Evolutionary conservation across 2,329 filamentous ascomycete species (phyloP), one percentile per base, ranked within the genome.

Genomic region (Alternaria conjuncta): DNA sequence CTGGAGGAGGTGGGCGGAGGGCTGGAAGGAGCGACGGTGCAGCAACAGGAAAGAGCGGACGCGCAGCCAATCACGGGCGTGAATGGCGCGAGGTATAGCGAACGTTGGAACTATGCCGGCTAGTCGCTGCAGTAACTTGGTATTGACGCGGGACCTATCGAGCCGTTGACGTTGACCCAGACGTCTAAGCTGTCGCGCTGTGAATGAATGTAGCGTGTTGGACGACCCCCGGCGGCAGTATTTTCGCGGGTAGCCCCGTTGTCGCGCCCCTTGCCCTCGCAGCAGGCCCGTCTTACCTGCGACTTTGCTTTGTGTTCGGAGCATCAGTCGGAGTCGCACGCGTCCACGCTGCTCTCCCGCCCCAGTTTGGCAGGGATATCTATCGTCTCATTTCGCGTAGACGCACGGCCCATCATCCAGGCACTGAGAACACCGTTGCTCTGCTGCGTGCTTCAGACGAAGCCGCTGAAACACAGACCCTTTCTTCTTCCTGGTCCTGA

Each of bases 31-130:
- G 60, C 64, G 54, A 61, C 30, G 13, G 28, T 36, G 28, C 49
- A 23, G 28, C 49, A 36, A 10, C 49, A 51, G 49, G 53, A 45
- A 63, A 62, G 54, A 59, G 49, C 43, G 51, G 60, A 51, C 45
- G 56, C 55, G 45, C 55, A 61, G 67, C 71, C 71, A 71, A 73
- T 71, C 28, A 11, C 1, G 1, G 20, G 63, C 36, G 60, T 53
- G 32, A 45, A 60, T 45, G 59, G 58, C 43, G 51, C 21, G 45
- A 46, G 55, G 59, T 50, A 41, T 41, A 53, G 61, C 63, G 61
- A 63, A 64, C 69, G 63, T 65, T 63, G 64, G 61, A 49, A 32
- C 43, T 49, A 43, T 43, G 53, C 36, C 54, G n/a, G 56, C 58
- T 61, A 64, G 50, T 26, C 36, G 15, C 46, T 57, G 64, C n/a